Evolutionary conservation across 192 early-diverging fungal genomes (phyloP), one percentile per base, ranked within the genome.

Genomic region (Spizellomyces sp.): DNA sequence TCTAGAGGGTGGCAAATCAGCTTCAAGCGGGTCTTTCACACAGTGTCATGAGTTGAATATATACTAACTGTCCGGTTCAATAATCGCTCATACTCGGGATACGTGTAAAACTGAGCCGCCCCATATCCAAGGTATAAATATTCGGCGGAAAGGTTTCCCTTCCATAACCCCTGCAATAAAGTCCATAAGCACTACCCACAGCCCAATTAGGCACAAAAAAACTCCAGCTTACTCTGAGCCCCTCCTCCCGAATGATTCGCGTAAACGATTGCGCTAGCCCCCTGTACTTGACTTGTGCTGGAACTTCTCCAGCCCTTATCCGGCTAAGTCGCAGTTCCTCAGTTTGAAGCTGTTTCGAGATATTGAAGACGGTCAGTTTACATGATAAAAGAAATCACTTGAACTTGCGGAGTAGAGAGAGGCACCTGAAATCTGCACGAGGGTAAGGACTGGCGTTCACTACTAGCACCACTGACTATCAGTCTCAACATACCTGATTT

Each of bases 41-140:
- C 9, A 42, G 17, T 64, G 52, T 47, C 27, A 36, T 36, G 27
- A 36, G 27, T 7, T 58, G 8, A 36, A 36, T 36, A 36, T 36
- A 36, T 45, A 15, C 48, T 67, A 77, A 19, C 69, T 21, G 46
- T 41, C 12, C 45, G 44, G 9, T 47, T 48, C 9, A 87, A 58
- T 27, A 71, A 56, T 43, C 54, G 50, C 45, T 85, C 87, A 9
- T 89, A 74, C 52, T 89, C 78, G 59, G 89, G 78, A 62, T 93
- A 96, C 8, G 86, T 75, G 50, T 90, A 78, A 67, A 99, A 99
- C 77, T 99, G 95, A 42, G 87, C 78, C 0, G 90, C 90, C 7
- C 95, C 94, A 70, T 97, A 99, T 5, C 90, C 83, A 57, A 99
- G 74, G 73, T 99, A 99, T 8, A 99, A 83, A 66, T 92, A 95